phyloP scores from a whole-genome alignment of 805 yeast genomes.

The Metschnikowia baotianmanensis region DNA sequence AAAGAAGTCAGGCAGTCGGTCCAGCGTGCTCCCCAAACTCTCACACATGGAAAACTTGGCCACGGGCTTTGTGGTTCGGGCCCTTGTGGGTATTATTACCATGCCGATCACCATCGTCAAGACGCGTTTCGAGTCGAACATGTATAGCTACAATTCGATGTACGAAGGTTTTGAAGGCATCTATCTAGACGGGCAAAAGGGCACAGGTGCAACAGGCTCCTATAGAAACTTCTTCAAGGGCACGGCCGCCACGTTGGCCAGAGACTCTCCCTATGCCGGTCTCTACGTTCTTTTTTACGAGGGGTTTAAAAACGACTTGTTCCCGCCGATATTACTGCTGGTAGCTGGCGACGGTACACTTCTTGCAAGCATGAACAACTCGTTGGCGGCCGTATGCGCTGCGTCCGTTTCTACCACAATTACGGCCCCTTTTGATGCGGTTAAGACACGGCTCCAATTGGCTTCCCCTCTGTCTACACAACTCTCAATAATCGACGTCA shows the following conservation, averaged over 20 bases:
- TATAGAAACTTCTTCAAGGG: constrained; percentile 79
- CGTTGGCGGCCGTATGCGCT: constrained; percentile 72
- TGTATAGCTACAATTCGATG: constrained; percentile 68
- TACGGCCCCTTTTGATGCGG: constrained; percentile 94
- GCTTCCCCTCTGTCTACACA: constrained; percentile 37
- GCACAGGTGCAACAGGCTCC: constrained; percentile 40
- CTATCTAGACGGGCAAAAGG: constrained; percentile 25
- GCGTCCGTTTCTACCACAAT: constrained; percentile 78
- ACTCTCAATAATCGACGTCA: constrained; percentile 38
- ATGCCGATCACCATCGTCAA: constrained; percentile 95
- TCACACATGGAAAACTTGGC: constrained; percentile 64
- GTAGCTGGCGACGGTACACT: constrained; percentile 11
- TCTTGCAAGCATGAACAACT: constrained; percentile 39
- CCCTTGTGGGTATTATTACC: constrained; percentile 76
- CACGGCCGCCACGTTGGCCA: constrained; percentile 75
- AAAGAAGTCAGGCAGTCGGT: constrained; percentile 20
- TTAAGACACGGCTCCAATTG: constrained; percentile 88
- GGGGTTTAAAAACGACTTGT: constrained; percentile 53
- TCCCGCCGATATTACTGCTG: constrained; percentile 39
- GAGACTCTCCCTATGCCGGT: constrained; percentile 98
- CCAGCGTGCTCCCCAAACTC: constrained; percentile 62
- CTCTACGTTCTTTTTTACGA: constrained; percentile 85
- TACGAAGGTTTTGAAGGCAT: constrained; percentile 59
- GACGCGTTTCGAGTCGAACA: constrained; percentile 81
- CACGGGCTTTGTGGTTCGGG: constrained; percentile 78